Evolutionary conservation across 2,329 filamentous ascomycete genomes (phyloP).

Genomic region (Plectosphaerella plurivora): DNA sequence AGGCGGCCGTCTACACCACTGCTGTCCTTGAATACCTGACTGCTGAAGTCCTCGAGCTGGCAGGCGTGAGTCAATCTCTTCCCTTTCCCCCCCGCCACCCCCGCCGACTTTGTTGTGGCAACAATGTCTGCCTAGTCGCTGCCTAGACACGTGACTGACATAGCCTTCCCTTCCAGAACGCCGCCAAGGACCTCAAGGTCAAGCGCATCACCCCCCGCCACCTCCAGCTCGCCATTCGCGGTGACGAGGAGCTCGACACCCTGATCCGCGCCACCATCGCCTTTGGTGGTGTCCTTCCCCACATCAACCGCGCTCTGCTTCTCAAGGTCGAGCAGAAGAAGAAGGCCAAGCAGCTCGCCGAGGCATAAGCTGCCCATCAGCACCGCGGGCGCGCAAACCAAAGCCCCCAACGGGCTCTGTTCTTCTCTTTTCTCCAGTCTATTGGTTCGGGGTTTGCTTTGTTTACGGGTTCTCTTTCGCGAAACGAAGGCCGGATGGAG

Average conservation of each 20-base stretch:
- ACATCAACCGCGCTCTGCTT: constrained; percentile 96
- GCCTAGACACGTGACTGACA: constrained; percentile 8
- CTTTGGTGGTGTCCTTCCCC: constrained; percentile 94
- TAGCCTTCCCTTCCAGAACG: constrained; percentile 56
- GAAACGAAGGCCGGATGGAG: constrained; percentile 15
- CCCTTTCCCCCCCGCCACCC: constrained; percentile 1
- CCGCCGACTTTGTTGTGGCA: background rate
- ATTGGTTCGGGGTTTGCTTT: constrained; percentile 11
- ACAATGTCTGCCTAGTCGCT: background rate
- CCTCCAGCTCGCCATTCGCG: constrained; percentile 94
- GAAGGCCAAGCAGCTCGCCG: constrained; percentile 54
- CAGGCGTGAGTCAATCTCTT: constrained; percentile 60
- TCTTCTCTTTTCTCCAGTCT: constrained; percentile 27
- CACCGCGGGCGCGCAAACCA: background rate
- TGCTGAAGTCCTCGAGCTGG: constrained; percentile 94
- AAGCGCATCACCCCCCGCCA: constrained; percentile 99
- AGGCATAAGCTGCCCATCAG: constrained; percentile 7
- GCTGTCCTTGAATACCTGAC: constrained; percentile 98
- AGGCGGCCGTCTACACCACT: constrained; percentile 97
- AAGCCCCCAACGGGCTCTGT: constrained; percentile 8
- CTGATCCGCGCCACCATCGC: constrained; percentile 97
- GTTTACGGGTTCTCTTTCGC: background rate
- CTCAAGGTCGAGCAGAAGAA: constrained; percentile 98
- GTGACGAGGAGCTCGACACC: constrained; percentile 96
- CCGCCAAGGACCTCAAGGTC: constrained; percentile 98